These are phyloP conservation scores for Pezizomycotina sp. DNA, from an alignment of 2,329 filamentous ascomycete species.

Conservation along the genomic window DNA sequence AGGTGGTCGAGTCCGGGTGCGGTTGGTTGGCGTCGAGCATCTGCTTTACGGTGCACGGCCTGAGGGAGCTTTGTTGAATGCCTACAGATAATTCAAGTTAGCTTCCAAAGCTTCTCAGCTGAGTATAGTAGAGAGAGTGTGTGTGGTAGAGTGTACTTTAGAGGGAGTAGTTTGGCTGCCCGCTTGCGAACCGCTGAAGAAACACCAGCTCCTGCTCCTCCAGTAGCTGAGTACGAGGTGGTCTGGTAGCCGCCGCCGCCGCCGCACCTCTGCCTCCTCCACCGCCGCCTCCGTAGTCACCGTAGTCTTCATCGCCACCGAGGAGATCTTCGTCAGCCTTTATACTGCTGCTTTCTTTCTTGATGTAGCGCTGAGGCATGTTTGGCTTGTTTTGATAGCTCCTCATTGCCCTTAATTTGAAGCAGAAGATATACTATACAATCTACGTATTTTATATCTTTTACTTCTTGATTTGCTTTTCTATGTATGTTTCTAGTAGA, in stretches of 20 bases:
- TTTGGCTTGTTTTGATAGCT: no score
- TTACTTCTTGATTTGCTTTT: no score
- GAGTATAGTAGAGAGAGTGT: background rate
- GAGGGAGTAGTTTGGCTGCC: constrained; percentile 24
- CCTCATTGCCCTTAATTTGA: no score
- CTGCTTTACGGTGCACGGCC: constrained; percentile 92
- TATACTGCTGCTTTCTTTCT: no score
- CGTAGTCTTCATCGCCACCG: constrained; percentile 21
- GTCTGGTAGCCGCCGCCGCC: no score
- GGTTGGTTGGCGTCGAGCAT: constrained; percentile 66
- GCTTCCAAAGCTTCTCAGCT: background rate
- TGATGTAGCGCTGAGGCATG: no score
- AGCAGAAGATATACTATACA: no score
- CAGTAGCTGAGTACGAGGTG: no score
- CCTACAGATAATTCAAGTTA: constrained; percentile 1
- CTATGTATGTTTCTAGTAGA: no score
- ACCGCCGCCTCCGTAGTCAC: constrained; percentile 19
- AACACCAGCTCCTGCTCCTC: no score
- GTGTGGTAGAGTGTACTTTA: constrained; percentile 10
- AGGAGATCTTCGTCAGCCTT: no score
- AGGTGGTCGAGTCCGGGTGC: constrained; percentile 56
- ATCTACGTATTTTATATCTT: no score
- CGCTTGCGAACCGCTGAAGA: constrained; percentile 21
- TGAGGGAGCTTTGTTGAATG: constrained; percentile 45
- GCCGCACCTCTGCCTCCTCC: constrained; percentile 20